A percentile compares a stretch with the other conserved stretches of the same genome.
phyloP scores from a whole-genome alignment of 2,329 filamentous ascomycete species.

The Cadophora sp. region DNA sequence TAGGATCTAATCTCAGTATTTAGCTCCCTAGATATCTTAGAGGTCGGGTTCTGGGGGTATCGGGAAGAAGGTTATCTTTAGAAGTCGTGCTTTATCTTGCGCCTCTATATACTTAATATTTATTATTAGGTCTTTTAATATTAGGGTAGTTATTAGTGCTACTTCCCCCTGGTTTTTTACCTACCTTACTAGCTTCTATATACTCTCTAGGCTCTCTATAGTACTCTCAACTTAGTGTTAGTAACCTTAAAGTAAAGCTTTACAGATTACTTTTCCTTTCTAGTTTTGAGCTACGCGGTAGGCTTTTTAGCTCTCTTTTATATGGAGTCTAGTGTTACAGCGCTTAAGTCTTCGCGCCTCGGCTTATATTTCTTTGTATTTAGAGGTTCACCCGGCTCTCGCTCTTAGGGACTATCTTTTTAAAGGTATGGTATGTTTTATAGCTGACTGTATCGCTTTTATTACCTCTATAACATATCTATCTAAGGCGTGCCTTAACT shows the following conservation, averaged over 20 bases:
- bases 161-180: not conserved
- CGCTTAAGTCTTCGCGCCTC: slow-evolving; percentile 3
- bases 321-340: not conserved
- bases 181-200: not conserved
- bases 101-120: not conserved
- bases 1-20: slow-evolving; percentile 21
- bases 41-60: too few species aligned
- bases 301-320: slow-evolving; percentile 3
- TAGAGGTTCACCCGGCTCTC: not conserved
- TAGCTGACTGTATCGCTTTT: not conserved
- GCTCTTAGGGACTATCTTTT: slow-evolving; percentile 4
- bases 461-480: not conserved
- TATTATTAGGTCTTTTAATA: not conserved
- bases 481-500: not conserved
- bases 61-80: too few species aligned
- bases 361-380: slow-evolving; percentile 13
- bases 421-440: not conserved
- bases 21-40: slow-evolving; percentile 26
- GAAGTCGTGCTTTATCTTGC: too few species aligned
- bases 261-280: slow-evolving; percentile 5
- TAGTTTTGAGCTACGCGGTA: slow-evolving; percentile 6
- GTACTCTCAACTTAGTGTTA: too few species aligned
- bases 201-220: too few species aligned
- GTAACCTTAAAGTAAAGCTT: not conserved
- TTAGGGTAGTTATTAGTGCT: not conserved